A percentile compares a stretch with the other conserved stretches of the same genome.
Conservation (phyloP, 106 monocot species). For the Acanthochlamys bracteata region DNA sequence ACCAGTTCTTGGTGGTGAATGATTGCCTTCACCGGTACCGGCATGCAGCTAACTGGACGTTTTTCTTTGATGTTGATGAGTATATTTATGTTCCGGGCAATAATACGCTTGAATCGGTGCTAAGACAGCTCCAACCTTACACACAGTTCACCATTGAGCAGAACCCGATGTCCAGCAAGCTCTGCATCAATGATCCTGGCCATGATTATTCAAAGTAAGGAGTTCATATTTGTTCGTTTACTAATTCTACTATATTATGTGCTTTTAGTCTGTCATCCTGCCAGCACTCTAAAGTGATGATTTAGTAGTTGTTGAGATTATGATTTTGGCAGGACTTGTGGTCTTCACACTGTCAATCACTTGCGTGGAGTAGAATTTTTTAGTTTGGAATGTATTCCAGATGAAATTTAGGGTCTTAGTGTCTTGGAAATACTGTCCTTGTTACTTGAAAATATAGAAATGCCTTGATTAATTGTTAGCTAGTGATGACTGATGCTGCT, state of each 20-base stretch:
- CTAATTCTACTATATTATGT: neutral
- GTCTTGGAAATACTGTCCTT: too few relatives aligned
- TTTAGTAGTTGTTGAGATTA: too few relatives aligned
- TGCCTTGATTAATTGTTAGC: too few relatives aligned
- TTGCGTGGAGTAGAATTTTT: too few relatives aligned
- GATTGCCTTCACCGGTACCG: slow-evolving; percentile 82
- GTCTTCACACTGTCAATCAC: neutral
- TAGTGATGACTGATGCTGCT: too few relatives aligned
- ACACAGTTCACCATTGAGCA: slow-evolving; percentile 99
- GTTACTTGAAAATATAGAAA: too few relatives aligned
- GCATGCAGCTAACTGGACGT: slow-evolving; percentile 87
- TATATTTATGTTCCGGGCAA: slow-evolving; percentile 68
- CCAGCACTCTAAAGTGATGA: too few relatives aligned
- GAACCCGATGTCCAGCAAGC: slow-evolving; percentile 90
- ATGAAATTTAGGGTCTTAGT: too few relatives aligned
- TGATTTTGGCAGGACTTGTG: neutral
- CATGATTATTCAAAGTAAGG: slow-evolving; percentile 51
- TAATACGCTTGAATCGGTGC: slow-evolving; percentile 38
- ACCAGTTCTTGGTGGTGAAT: slow-evolving; percentile 90
- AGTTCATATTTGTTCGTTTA: neutral
- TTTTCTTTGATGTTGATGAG: slow-evolving; percentile 97
- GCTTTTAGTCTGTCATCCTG: neutral
- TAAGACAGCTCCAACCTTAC: slow-evolving; percentile 39
- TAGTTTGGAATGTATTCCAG: too few relatives aligned
- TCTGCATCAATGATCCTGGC: slow-evolving; percentile 50